Conservation (phyloP, 441 rosid species). For the Hura crepitans region DNA sequence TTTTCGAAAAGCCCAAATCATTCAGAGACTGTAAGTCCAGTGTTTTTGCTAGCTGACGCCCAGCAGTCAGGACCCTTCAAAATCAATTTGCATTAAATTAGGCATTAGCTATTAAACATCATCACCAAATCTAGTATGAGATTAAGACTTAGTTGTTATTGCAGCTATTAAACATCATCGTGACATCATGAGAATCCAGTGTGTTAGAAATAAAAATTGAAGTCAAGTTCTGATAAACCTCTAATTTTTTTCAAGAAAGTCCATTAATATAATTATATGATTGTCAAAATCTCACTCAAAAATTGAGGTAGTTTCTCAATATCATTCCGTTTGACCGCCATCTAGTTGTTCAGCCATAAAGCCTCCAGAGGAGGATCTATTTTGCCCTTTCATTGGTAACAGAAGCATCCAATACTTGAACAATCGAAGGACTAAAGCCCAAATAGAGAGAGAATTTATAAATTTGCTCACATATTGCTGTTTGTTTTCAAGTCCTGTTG, state of each 20-base stretch:
- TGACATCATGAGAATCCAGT: too few relatives aligned
- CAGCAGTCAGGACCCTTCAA: conserved; percentile 84
- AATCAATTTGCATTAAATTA: conserved; percentile 20
- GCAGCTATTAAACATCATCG: not conserved
- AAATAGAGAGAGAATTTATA: not conserved
- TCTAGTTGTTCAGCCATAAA: not conserved
- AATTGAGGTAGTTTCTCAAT: not conserved
- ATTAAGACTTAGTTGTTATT: too few relatives aligned
- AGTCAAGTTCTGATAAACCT: too few relatives aligned
- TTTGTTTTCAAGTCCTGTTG: conserved; percentile 88
- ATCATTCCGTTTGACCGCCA: not conserved
- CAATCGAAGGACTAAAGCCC: not conserved
- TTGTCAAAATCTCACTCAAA: conserved; percentile 6
- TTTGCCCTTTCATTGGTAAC: not conserved
- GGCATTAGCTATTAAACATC: conserved; percentile 10
- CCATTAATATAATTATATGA: not conserved
- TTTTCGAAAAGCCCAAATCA: conserved; percentile 91
- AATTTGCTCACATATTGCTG: conserved; percentile 73
- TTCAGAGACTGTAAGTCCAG: conserved; percentile 87
- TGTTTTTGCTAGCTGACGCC: conserved; percentile 86
- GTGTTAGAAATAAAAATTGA: too few relatives aligned
- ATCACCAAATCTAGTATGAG: conserved; percentile 2
- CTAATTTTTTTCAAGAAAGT: too few relatives aligned
- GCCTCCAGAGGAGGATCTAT: not conserved
- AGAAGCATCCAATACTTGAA: not conserved